These are phyloP conservation scores for Candida jianshihensis DNA, from an alignment of 805 yeast genomes.

Conservation along the genomic window DNA sequence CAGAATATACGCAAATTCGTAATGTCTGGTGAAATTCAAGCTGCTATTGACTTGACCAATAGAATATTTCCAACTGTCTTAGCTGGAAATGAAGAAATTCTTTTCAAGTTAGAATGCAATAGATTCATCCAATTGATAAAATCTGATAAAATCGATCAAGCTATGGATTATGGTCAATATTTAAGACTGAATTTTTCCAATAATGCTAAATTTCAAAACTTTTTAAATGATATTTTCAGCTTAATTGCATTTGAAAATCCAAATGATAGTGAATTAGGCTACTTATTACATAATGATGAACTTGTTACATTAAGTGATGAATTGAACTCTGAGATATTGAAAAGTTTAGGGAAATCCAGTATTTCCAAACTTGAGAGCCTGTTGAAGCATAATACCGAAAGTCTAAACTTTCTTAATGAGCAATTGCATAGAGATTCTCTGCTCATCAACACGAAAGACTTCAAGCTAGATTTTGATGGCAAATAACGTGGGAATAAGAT, in stretches of 20 bases:
- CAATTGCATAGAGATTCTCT: constrained; percentile 27
- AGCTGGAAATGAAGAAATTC: constrained; percentile 23
- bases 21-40: constrained; percentile 36
- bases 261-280: constrained; percentile 29
- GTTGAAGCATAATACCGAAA: constrained; percentile 32
- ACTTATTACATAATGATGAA: constrained; percentile 29
- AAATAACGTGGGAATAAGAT: not conserved
- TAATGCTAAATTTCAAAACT: constrained; percentile 27
- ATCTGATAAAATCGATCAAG: constrained; percentile 22
- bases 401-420: constrained; percentile 28
- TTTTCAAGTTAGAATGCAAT: constrained; percentile 36
- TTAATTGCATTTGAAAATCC: constrained; percentile 50
- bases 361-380: constrained; percentile 38
- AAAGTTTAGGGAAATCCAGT: constrained; percentile 35
- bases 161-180: constrained; percentile 33
- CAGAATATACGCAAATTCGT: constrained; percentile 37
- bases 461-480: constrained; percentile 12
- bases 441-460: constrained; percentile 40
- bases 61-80: constrained; percentile 33
- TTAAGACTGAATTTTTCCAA: constrained; percentile 27
- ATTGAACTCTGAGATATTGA: constrained; percentile 35
- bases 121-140: constrained; percentile 36
- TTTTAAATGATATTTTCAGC: constrained; percentile 40
- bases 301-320: constrained; percentile 33
- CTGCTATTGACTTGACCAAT: constrained; percentile 12